These are phyloP conservation scores for Phaeotremella skinneri DNA, from an alignment of 768 basidiomycete genomes.

Conservation along the genomic window DNA sequence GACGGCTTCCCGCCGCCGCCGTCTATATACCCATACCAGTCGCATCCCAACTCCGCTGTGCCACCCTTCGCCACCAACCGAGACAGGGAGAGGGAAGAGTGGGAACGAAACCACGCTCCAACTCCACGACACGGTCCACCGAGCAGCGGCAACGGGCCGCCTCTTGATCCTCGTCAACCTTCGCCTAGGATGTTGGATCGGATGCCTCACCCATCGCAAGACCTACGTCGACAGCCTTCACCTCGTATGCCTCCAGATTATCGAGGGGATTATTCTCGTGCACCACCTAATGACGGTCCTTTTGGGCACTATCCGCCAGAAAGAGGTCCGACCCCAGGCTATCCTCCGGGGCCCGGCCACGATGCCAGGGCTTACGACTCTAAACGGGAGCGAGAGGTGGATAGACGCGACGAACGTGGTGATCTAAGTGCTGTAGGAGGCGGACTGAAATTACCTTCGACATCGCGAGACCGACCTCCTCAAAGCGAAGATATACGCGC, in stretches of 20 bases:
- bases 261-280: conserved; percentile 58
- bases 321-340: neutral
- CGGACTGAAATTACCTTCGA: conserved; percentile 24
- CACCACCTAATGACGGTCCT: neutral
- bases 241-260: conserved; percentile 27
- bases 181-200: conserved; percentile 50
- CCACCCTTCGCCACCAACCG: conserved; percentile 6
- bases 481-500: conserved; percentile 26
- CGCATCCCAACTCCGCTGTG: conserved; percentile 9
- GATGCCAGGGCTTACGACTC: conserved; percentile 26
- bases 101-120: conserved; percentile 60
- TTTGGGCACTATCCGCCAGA: neutral
- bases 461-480: conserved; percentile 23
- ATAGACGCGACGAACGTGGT: conserved; percentile 15
- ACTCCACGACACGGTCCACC: conserved; percentile 56
- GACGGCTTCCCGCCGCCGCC: conserved; percentile 19
- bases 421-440: conserved; percentile 1
- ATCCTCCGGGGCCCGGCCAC: conserved; percentile 10
- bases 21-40: conserved; percentile 22
- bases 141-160: conserved; percentile 12
- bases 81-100: conserved; percentile 45
- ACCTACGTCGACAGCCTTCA: conserved; percentile 27
- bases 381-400: conserved; percentile 17
- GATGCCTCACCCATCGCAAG: conserved; percentile 7
- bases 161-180: conserved; percentile 45